Evolutionary conservation across 2,329 filamentous ascomycete genomes (phyloP), one percentile per base, ranked within the genome.

Genomic region (Exophiala sideris): DNA sequence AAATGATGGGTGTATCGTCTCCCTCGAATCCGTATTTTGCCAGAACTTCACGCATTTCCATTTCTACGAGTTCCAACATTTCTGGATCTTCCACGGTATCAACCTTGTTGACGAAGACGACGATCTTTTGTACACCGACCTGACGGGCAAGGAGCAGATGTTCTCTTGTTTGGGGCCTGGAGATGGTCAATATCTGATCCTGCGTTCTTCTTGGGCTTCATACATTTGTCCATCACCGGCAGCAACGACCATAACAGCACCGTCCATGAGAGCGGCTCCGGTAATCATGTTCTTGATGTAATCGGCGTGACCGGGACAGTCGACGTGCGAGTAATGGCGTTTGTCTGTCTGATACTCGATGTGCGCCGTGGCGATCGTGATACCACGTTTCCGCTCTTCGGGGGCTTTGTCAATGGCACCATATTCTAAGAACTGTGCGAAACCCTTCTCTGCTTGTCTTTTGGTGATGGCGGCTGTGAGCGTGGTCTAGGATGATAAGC

Each of bases 261-360:
- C 94, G 68, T 99, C 94, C 94, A 99, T 99, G 81, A 91, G 95
- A 68, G 95, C 92, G 61, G 94, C 91, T 85, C 94, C 94, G 65
- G 94, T 99, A 75, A 99, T 99, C 94, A 99, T 99, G 87, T 99
- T 99, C 85, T 99, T 99, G 81, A 99, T 97, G 83, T 99, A 99
- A 90, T 99, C 94, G 77, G 94, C 94, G 87, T 99, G 94, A 77
- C 94, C 94, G 56, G 94, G 94, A 78, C 94, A 99, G 84, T 99
- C 94, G 80, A 99, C 94, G 84, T 99, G 94, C 68, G 94, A 94
- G 79, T 99, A 99, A 81, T 99, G 94, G 70, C 94, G 87, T 71
- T 80, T 81, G 0, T 96, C 89, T 73, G 94, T 99, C 66, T 89
- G 79, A 81, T 97, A 99, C 80, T 99, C 94, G 78, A 99, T 95